Conservation (phyloP, 768 basidiomycete genomes). For the Xanthoconium purpureum region DNA sequence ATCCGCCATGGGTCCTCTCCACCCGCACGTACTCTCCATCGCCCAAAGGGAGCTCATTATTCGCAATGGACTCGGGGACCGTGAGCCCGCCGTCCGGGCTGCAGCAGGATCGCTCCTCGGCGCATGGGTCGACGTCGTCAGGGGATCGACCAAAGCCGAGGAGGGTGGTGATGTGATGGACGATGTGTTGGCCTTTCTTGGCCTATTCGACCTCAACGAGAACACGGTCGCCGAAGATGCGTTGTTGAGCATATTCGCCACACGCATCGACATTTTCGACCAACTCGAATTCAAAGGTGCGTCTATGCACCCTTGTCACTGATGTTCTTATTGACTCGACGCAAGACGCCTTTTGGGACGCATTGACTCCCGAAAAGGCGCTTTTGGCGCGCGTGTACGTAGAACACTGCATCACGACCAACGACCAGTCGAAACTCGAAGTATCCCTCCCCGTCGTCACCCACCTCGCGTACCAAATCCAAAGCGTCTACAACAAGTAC, state of each 20-base stretch:
- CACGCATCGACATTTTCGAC: constrained; percentile 62
- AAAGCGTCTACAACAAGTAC: constrained; percentile 66
- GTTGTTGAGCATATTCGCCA: constrained; percentile 66
- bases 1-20: constrained; percentile 49
- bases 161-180: constrained; percentile 36
- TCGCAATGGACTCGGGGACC: constrained; percentile 80
- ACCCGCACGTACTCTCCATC: constrained; percentile 65
- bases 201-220: constrained; percentile 57
- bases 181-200: constrained; percentile 47
- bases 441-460: constrained; percentile 80
- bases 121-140: constrained; percentile 68
- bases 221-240: constrained; percentile 70
- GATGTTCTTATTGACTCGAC: not conserved
- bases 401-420: constrained; percentile 64
- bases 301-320: constrained; percentile 16
- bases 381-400: constrained; percentile 84
- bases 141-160: constrained; percentile 33
- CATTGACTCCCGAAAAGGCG: constrained; percentile 68
- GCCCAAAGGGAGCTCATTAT: constrained; percentile 76
- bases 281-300: constrained; percentile 66
- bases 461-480: constrained; percentile 70
- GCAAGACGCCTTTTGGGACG: constrained; percentile 68
- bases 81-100: constrained; percentile 67
- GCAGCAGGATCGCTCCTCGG: constrained; percentile 72
- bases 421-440: constrained; percentile 64